Conservation (phyloP, 176 grass and related monocot species). For the Musa acuminata region DNA sequence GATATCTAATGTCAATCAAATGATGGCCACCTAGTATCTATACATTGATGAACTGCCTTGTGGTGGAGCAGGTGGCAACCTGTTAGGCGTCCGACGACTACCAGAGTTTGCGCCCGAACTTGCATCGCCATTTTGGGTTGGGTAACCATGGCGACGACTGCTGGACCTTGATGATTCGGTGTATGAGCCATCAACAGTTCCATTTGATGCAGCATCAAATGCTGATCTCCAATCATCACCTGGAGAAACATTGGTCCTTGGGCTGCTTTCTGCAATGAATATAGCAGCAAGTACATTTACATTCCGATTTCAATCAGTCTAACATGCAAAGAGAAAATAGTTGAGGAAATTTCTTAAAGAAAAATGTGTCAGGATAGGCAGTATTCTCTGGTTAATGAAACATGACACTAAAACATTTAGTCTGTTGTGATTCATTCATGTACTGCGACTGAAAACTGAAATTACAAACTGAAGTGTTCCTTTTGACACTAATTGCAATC, state of each 20-base stretch:
- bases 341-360: too few species aligned
- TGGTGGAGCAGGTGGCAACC: constrained; percentile 44
- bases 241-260: constrained; percentile 11
- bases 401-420: too few species aligned
- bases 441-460: too few species aligned
- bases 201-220: constrained; percentile 45
- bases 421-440: too few species aligned
- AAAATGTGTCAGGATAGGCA: too few species aligned
- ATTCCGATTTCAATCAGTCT: too few species aligned
- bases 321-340: too few species aligned
- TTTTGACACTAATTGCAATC: too few species aligned
- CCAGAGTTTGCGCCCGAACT: constrained; percentile 21
- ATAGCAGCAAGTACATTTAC: neutral
- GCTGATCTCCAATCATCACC: constrained; percentile 71
- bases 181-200: constrained; percentile 20
- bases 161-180: constrained; percentile 25
- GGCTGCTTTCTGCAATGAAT: constrained; percentile 47
- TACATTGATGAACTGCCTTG: constrained; percentile 14
- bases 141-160: constrained; percentile 21
- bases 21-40: constrained; percentile 1
- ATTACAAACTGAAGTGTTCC: too few species aligned
- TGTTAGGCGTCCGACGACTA: constrained; percentile 39
- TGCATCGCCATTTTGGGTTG: constrained; percentile 42
- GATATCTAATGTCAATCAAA: neutral
- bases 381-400: too few species aligned